Conservation (phyloP, 2,329 filamentous ascomycete genomes). For the Pseudopyricularia javanii region DNA sequence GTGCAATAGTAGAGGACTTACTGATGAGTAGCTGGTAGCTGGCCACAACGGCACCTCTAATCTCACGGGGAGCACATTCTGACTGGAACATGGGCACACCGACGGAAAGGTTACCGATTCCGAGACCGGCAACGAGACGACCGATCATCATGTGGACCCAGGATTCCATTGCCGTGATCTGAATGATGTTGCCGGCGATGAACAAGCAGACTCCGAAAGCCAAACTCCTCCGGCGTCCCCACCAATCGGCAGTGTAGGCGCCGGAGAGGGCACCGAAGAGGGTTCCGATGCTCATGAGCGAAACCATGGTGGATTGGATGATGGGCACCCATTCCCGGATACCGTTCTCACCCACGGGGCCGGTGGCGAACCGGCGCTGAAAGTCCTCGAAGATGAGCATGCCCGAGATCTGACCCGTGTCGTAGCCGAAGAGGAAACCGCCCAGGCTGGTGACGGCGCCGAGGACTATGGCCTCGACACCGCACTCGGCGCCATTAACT, state of each 20-base stretch:
- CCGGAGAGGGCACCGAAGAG: conserved; percentile 39
- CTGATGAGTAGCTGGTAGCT: conserved; percentile 65
- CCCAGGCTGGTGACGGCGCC: conserved; percentile 4
- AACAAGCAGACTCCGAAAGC: conserved; percentile 42
- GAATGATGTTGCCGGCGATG: conserved; percentile 52
- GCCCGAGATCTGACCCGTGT: conserved; percentile 46
- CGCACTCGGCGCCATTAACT: conserved; percentile 4
- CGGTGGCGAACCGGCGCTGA: conserved; percentile 34
- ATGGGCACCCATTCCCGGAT: conserved; percentile 25
- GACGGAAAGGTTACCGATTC: conserved; percentile 54
- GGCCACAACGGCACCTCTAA: conserved; percentile 52
- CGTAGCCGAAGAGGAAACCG: conserved; percentile 31
- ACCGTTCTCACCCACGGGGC: conserved; percentile 24
- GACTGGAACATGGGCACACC: conserved; percentile 57
- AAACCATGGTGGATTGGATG: conserved; percentile 39
- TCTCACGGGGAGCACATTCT: conserved; percentile 48
- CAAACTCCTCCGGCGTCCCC: conserved; percentile 44
- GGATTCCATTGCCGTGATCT: conserved; percentile 42
- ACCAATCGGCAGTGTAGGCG: conserved; percentile 42
- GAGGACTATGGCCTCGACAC: conserved; percentile 1
- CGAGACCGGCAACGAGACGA: conserved; percentile 53
- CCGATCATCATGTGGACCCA: conserved; percentile 59
- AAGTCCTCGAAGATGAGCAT: conserved; percentile 41
- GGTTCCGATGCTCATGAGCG: conserved; percentile 42
- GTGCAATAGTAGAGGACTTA: not conserved